phyloP scores from a whole-genome alignment of 805 yeast species.

The Candida parachauliodes region DNA sequence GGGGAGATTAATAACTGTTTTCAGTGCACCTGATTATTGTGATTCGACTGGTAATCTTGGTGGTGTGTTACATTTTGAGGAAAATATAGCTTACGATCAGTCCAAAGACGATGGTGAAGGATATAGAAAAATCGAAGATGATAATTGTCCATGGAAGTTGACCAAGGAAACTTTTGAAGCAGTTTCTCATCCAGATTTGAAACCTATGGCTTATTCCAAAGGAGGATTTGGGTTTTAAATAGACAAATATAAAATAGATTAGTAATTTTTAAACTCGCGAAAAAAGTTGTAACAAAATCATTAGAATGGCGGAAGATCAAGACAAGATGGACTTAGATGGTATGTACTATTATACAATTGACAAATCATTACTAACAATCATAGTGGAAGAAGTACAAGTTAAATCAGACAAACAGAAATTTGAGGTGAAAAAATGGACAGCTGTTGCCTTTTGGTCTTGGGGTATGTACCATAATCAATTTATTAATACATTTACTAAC shows the following conservation, averaged over 20 bases:
- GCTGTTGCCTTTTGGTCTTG: constrained; percentile 99
- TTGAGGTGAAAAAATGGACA: constrained; percentile 96
- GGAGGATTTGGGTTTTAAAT: constrained; percentile 39
- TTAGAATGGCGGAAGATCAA: neutral
- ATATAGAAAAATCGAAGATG: constrained; percentile 30
- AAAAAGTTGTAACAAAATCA: neutral
- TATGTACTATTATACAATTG: too few relatives aligned
- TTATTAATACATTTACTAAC: constrained; percentile 3
- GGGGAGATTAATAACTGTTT: constrained; percentile 86
- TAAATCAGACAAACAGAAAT: constrained; percentile 58
- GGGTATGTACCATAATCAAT: constrained; percentile 54
- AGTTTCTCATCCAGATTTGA: constrained; percentile 84
- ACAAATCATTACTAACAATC: neutral
- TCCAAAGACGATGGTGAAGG: constrained; percentile 44
- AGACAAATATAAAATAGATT: neutral
- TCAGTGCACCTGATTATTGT: constrained; percentile 97
- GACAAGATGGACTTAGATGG: constrained; percentile 5
- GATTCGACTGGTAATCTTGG: constrained; percentile 90
- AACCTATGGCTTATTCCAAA: constrained; percentile 86
- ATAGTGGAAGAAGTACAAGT: too few relatives aligned
- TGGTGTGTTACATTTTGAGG: constrained; percentile 74
- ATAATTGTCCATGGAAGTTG: constrained; percentile 45
- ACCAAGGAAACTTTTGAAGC: constrained; percentile 66
- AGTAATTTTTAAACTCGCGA: neutral
- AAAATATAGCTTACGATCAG: constrained; percentile 42